Percentiles rank a stretch among this genome's conserved stretches.
Conservation (phyloP, 169 alveolate genomes). For the Cryptosporidium andersoni region DNA sequence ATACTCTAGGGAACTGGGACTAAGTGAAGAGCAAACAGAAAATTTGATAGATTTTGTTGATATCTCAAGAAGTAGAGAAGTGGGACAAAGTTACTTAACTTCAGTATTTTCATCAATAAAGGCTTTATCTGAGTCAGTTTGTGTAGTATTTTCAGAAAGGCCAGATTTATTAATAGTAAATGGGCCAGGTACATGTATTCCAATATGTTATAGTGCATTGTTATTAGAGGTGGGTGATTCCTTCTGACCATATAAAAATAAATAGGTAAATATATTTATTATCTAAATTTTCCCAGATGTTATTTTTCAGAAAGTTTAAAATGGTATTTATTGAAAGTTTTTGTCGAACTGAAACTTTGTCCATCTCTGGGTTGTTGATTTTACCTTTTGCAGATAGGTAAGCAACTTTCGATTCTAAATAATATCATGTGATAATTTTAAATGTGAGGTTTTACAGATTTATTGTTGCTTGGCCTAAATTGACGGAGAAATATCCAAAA, state of each 20-base stretch:
- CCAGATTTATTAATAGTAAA: conserved; percentile 81
- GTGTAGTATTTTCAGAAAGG: conserved; percentile 60
- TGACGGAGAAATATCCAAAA: conserved; percentile 26
- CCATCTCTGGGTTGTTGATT: conserved; percentile 83
- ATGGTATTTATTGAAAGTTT: conserved; percentile 79
- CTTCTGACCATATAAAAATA: background rate
- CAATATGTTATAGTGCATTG: conserved; percentile 78
- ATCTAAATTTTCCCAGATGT: conserved; percentile 70
- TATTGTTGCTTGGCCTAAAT: conserved; percentile 59
- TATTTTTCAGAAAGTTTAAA: conserved; percentile 73
- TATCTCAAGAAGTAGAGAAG: conserved; percentile 81
- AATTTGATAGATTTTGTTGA: conserved; percentile 63
- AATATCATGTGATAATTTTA: background rate
- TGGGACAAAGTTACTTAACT: conserved; percentile 81
- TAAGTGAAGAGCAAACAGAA: background rate
- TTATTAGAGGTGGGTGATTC: conserved; percentile 63
- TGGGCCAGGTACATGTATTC: conserved; percentile 90
- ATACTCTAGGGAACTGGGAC: conserved; percentile 9
- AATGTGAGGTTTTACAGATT: conserved; percentile 8
- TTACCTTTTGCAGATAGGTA: conserved; percentile 80
- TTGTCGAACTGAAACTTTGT: conserved; percentile 81
- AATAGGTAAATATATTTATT: background rate
- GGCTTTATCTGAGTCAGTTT: conserved; percentile 77
- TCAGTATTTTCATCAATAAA: conserved; percentile 81
- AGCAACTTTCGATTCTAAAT: background rate